These are phyloP conservation scores for Aureobasidium sp. DNA, from an alignment of 2,329 filamentous ascomycete species.

Conservation along the genomic window DNA sequence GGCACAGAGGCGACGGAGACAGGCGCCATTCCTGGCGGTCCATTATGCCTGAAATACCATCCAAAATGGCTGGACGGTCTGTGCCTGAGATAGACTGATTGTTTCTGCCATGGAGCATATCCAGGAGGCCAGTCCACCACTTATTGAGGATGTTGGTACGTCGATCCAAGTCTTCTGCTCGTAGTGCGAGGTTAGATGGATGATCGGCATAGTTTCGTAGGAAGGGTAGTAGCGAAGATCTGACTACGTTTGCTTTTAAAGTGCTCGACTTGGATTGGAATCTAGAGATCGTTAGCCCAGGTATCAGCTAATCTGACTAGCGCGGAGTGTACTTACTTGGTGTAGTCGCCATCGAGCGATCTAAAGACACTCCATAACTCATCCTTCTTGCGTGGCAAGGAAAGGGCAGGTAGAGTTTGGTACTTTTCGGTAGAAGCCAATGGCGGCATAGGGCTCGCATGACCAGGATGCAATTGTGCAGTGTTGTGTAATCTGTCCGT, in stretches of 20 bases:
- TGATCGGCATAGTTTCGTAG: constrained; percentile 63
- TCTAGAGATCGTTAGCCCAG: constrained; percentile 26
- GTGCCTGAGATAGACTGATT: constrained; percentile 73
- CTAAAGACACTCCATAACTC: constrained; percentile 64
- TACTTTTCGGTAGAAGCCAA: constrained; percentile 35
- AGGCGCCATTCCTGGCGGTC: constrained; percentile 80
- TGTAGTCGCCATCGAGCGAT: constrained; percentile 59
- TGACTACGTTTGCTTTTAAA: constrained; percentile 68
- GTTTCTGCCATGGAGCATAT: constrained; percentile 69
- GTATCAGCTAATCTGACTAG: constrained; percentile 4
- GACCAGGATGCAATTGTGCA: constrained; percentile 27
- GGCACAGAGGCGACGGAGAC: constrained; percentile 59
- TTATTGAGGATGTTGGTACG: constrained; percentile 74
- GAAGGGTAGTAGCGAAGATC: constrained; percentile 67
- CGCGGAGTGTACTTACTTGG: constrained; percentile 45
- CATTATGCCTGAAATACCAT: constrained; percentile 76
- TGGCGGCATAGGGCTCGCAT: constrained; percentile 38
- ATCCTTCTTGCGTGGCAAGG: constrained; percentile 52
- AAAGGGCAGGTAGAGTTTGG: constrained; percentile 21
- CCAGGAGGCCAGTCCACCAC: constrained; percentile 81
- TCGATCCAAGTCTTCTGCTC: constrained; percentile 76
- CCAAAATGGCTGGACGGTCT: constrained; percentile 74
- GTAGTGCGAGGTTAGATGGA: constrained; percentile 56
- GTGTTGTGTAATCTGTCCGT: constrained; percentile 38
- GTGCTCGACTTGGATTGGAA: constrained; percentile 68